A percentile compares a stretch with the other conserved stretches of the same genome.
phyloP scores from a whole-genome alignment of 805 yeast species.

The Starmera pachycereana region DNA sequence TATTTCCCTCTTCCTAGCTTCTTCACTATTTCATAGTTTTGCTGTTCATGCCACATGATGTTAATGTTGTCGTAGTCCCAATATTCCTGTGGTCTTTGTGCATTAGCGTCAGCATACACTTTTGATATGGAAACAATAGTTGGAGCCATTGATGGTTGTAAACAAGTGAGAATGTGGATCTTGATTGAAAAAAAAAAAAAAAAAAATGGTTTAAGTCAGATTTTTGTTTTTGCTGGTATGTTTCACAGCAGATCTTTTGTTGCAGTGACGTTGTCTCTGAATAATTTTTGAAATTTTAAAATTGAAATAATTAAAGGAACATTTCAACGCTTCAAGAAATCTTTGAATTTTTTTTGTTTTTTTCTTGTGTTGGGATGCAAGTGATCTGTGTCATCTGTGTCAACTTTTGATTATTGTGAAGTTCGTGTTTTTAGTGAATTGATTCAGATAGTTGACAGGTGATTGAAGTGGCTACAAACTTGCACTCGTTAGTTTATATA shows the following conservation, averaged over 20 bases:
- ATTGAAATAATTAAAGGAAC: no score
- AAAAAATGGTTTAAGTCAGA: no score
- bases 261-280: no score
- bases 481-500: no score
- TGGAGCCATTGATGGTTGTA: background rate
- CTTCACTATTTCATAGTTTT: slow-evolving; percentile 74
- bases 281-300: no score
- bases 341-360: background rate
- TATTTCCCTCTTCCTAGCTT: slow-evolving; percentile 91
- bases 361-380: background rate
- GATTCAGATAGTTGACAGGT: no score
- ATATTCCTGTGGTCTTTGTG: slow-evolving; percentile 63
- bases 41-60: slow-evolving; percentile 77
- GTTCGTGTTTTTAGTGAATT: no score
- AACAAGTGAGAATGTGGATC: background rate
- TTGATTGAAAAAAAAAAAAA: no score
- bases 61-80: slow-evolving; percentile 77
- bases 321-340: background rate
- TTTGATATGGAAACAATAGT: slow-evolving; percentile 41
- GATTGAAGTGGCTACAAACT: no score
- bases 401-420: background rate
- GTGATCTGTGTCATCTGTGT: background rate
- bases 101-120: slow-evolving; percentile 76
- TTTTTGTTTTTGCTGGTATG: no score
- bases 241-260: no score